Evolutionary conservation across 192 early-diverging fungal genomes (phyloP), one percentile per base, ranked within the genome.

Genomic region (Backusella circina): DNA sequence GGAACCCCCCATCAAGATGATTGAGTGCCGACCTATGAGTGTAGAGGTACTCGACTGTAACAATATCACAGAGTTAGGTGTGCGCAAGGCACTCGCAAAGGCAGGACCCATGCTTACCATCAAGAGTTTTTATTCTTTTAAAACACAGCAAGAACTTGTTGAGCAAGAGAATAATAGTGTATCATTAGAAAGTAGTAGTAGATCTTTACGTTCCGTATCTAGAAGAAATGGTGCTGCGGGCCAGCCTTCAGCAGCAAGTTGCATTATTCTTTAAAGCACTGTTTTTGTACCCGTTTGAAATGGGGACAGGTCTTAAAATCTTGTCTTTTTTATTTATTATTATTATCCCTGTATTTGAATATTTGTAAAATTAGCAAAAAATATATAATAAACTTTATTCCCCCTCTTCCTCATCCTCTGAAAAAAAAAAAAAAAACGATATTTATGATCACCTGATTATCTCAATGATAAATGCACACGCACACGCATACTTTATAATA

Each of bases 11-110:
- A 31, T 65, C 61, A 61, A 61, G 9, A 12, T 61, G 44, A 28
- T 61, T 13, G 54, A 61, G 12, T 61, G 54, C n/a, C 35, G 74
- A 28, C 15, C 35, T 10, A 61, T 77, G 3, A 79, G 71, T 13
- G 64, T 88, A 0, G 85, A 88, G 38, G 83, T 88, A 13, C 78
- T 86, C 67, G 86, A 88, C 41, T 88, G 86, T 67, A 69, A 78
- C 10, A 84, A 86, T 64, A 84, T 88, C 21, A 84, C 86, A 0
- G 82, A 84, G 23, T 73, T 72, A 12, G 86, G 86, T 3, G 82
- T 88, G 31, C 78, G 78, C 16, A 68, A 67, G 0, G 84, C 86
- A 0, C 79, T 82, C 16, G 71, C 65, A 13, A 83, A 77, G 21
- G 80, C 80, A 15, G 71, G 75, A 39, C 73, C 84, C 13, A 38